Base-by-base conservation (phyloP, 2,329 filamentous ascomycete genomes). In the Parastagonospora nodorum region DNA sequence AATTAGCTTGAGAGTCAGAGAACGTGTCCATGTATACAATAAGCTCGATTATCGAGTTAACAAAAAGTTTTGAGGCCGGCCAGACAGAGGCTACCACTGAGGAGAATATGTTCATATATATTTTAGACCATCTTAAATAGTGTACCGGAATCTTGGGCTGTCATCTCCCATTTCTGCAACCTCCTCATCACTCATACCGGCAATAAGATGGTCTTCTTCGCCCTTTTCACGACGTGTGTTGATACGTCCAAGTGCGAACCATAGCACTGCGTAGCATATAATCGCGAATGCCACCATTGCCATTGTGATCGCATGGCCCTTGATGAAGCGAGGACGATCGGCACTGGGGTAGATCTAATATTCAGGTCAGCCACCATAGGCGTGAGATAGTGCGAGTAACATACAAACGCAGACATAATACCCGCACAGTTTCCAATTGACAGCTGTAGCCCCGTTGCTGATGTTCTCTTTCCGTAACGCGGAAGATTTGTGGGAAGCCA, bases 391-490 rank as follows among this genome's bases (percentile, higher is more conserved):
- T 30, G 37, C 30, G 29, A 12, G n/a, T 12, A 19, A 74, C 77
- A 66, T 68, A 88, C 84, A 61, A 90, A 91, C 0, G 87, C 84
- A 3, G 86, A 82, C 85, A 90, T 87, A 57, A 92, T 87, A 2
- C 89, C 89, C 9, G 85, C 82, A 12, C 80, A 78, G 57, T 92
- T 92, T 2, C 88, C 88, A 45, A 87, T 80, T 0, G 84, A 89
- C 31, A 91, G 76, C 67, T 91, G 88, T 67, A 91, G 67, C 0
- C 87, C 88, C 1, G 84, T 89, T 0, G 86, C 87, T 0, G 87
- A 88, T 0, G 88, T 88, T 29, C 89, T 79, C 71, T 92, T 92
- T 8, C 88, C 88, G 58, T 91, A 92, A 7, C 89, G 79, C 1
- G 89, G 89, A 12, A 82, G 81, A 52, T 91, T 92, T 14, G 82